These are phyloP conservation scores for Coemansia sp. DNA, from an alignment of 192 early-diverging fungal species.

Conservation along the genomic window DNA sequence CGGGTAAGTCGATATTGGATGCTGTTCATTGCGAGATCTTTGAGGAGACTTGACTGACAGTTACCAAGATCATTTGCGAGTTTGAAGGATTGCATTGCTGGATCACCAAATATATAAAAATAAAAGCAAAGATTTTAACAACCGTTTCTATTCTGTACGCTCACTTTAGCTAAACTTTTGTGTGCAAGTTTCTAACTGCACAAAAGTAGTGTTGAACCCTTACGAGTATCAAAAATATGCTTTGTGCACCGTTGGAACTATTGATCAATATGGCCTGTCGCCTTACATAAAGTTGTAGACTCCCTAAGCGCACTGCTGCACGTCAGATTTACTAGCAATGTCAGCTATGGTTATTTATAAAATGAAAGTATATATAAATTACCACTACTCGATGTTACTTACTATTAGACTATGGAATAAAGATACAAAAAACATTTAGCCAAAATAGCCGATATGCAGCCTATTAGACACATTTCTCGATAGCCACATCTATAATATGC, in stretches of 20 bases:
- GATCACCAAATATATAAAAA: slow-evolving; percentile 30
- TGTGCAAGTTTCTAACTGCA: slow-evolving; percentile 12
- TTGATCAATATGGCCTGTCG: slow-evolving; percentile 41
- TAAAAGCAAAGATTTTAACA: slow-evolving; percentile 6
- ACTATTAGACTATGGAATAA: background rate
- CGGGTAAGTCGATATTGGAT: slow-evolving; percentile 36
- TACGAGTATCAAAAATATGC: slow-evolving; percentile 42
- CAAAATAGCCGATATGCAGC: background rate
- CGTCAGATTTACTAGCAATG: background rate
- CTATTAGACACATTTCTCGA: background rate
- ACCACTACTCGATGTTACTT: background rate
- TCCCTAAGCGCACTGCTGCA: slow-evolving; percentile 13
- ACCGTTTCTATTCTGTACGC: slow-evolving; percentile 7
- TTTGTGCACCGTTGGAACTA: slow-evolving; percentile 27
- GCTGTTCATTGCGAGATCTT: slow-evolving; percentile 40
- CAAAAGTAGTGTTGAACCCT: slow-evolving; percentile 14
- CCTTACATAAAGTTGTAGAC: slow-evolving; percentile 37
- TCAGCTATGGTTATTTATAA: background rate
- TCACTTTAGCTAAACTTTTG: slow-evolving; percentile 50
- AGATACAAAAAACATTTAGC: background rate
- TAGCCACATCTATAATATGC: background rate
- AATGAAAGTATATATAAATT: background rate
- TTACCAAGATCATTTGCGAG: slow-evolving; percentile 26
- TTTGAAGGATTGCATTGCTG: slow-evolving; percentile 42
- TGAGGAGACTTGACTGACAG: slow-evolving; percentile 42